A percentile compares a stretch with the other conserved stretches of the same genome.
These are phyloP conservation scores for Debaryomyces fabryi DNA, from an alignment of 1,139 yeast genomes.

Conservation along the genomic window DNA sequence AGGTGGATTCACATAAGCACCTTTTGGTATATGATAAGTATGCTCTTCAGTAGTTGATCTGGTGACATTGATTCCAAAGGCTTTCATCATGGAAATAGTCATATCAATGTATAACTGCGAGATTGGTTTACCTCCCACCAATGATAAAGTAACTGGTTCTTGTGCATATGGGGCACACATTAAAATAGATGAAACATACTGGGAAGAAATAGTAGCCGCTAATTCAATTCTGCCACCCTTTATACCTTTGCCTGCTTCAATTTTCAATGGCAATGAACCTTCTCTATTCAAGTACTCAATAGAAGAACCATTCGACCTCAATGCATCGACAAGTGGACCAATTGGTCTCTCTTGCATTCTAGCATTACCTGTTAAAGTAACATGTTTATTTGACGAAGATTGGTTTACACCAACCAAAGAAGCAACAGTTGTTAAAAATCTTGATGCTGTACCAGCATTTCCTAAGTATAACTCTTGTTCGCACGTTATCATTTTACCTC, in stretches of 20 bases:
- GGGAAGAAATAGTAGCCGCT: conserved; percentile 96
- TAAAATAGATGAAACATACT: conserved; percentile 91
- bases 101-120: conserved; percentile 94
- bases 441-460: conserved; percentile 97
- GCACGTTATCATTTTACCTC: conserved; percentile 70
- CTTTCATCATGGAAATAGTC: conserved; percentile 95
- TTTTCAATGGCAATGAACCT: conserved; percentile 86
- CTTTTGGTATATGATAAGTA: conserved; percentile 90
- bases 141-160: conserved; percentile 80
- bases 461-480: conserved; percentile 78
- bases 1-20: conserved; percentile 73
- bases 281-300: conserved; percentile 69
- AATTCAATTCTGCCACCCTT: conserved; percentile 91
- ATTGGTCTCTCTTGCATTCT: conserved; percentile 98
- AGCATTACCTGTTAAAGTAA: conserved; percentile 86
- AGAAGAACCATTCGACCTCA: conserved; percentile 74
- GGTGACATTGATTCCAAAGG: conserved; percentile 82
- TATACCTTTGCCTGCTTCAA: conserved; percentile 70
- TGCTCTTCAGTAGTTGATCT: conserved; percentile 70
- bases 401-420: conserved; percentile 59
- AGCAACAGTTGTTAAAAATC: conserved; percentile 91
- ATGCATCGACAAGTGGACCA: conserved; percentile 93
- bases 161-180: conserved; percentile 98
- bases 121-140: conserved; percentile 96
- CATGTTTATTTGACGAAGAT: conserved; percentile 40